Percentiles rank a stretch among this genome's conserved stretches.
Evolutionary conservation across 2,329 filamentous ascomycete species (phyloP).

Genomic region (Nothopassalora personata): DNA sequence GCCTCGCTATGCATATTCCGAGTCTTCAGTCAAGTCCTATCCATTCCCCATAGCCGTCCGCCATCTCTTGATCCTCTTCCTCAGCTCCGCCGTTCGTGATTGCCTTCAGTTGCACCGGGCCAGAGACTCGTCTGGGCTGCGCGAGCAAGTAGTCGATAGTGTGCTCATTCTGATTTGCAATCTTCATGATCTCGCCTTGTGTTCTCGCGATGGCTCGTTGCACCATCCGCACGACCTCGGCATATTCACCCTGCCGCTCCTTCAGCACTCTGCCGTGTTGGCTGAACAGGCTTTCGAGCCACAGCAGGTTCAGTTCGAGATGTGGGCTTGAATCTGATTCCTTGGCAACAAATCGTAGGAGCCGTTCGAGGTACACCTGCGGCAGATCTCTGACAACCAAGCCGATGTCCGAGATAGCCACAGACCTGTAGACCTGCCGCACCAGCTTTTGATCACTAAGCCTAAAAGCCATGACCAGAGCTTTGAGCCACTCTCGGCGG

Average conservation of each 20-base stretch:
- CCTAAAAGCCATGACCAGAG: conserved; percentile 93
- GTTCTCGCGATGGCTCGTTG: conserved; percentile 75
- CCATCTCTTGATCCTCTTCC: conserved; percentile 27
- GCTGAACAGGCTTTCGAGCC: conserved; percentile 77
- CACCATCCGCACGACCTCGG: conserved; percentile 77
- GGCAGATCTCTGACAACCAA: conserved; percentile 77
- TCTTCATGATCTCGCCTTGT: conserved; percentile 70
- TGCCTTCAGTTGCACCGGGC: conserved; percentile 13
- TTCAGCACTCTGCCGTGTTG: conserved; percentile 81
- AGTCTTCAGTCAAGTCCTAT: conserved; percentile 28
- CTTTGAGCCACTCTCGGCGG: conserved; percentile 80
- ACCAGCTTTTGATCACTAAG: conserved; percentile 81
- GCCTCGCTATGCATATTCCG: not conserved
- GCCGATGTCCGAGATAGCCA: conserved; percentile 67
- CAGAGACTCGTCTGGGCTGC: conserved; percentile 24
- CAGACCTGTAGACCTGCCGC: conserved; percentile 76
- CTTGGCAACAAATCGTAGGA: conserved; percentile 80
- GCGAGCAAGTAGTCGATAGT: conserved; percentile 74
- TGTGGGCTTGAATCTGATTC: conserved; percentile 88
- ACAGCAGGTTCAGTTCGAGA: conserved; percentile 88
- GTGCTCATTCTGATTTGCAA: conserved; percentile 85
- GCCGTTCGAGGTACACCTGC: conserved; percentile 74
- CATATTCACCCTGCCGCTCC: conserved; percentile 71
- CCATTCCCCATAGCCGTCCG: conserved; percentile 31
- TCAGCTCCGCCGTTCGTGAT: conserved; percentile 15